phyloP scores from a whole-genome alignment of 2,329 filamentous ascomycete species.

The Penicillium verrucosum region DNA sequence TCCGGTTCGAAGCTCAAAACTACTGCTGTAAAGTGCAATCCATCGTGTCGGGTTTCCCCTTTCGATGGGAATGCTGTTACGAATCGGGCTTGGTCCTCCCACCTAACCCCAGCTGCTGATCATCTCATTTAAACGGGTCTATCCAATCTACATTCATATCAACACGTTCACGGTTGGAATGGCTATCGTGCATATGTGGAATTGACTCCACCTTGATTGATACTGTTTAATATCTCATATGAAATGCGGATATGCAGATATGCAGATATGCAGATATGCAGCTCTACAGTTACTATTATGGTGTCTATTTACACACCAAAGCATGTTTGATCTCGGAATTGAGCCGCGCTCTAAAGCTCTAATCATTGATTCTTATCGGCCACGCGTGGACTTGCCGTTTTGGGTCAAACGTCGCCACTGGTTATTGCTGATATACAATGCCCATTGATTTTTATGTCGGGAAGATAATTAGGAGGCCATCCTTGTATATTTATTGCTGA shows the following conservation, averaged over 20 bases:
- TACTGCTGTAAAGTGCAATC: not conserved
- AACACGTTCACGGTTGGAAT: not conserved
- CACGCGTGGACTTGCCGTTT: constrained; percentile 21
- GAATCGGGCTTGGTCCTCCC: not conserved
- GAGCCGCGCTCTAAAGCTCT: constrained; percentile 6
- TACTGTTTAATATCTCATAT: not conserved
- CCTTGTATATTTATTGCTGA: not conserved
- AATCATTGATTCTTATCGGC: constrained; percentile 16
- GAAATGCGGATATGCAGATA: constrained; percentile 10
- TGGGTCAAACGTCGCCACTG: constrained; percentile 12
- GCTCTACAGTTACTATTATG: not conserved
- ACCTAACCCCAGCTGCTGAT: not conserved
- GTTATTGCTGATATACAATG: not conserved
- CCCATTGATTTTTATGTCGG: not conserved
- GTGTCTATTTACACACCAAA: not conserved
- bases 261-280: constrained; percentile 10
- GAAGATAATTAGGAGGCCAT: no score
- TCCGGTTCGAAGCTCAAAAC: not conserved
- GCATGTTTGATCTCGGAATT: not conserved
- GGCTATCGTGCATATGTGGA: not conserved
- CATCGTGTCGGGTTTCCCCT: constrained; percentile 10
- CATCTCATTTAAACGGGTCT: not conserved
- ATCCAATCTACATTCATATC: not conserved
- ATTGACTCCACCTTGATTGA: not conserved
- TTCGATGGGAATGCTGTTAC: not conserved